Evolutionary conservation across 2,329 filamentous ascomycete species (phyloP), one percentile per base, ranked within the genome.

Genomic region (Aspergillus sp.): DNA sequence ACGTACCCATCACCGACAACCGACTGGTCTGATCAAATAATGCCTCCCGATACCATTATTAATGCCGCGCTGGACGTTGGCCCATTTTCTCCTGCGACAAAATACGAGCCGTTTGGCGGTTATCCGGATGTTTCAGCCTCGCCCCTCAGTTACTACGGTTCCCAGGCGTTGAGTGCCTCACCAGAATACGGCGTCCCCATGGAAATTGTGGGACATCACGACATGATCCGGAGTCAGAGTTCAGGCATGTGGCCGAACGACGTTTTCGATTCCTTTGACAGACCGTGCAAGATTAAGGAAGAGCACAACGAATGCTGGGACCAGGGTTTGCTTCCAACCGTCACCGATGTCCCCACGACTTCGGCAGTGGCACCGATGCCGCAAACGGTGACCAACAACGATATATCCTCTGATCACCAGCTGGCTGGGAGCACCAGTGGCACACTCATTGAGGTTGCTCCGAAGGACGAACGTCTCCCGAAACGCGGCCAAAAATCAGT

Each of bases 171-270:
- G 59, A 67, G 58, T 46, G 54, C 65, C n/a, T 65, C 70, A 3
- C 63, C 69, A 3, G 68, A 65, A 42, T 73, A 72, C 55, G 65
- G 65, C 18, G 55, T 67, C 3, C 51, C 56, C 1, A 56, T 71
- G 46, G 69, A 69, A 1, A 32, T 63, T 32, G 57, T 57, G 12
- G 36, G 56, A 6, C 52, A 51, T 24, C 59, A 61, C 5, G 58
- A 62, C 49, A 47, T 56, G 29, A 65, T 66, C 31, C 51, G 59
- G 14, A 51, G 49, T n/a, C 65, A 69, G 9, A n/a, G 61, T 24
- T 49, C 63, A 39, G 58, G 55, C 4, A 55, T 63, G n/a, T 75
- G 72, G 73, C 59, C 67, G 39, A 61, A 66, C 16, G 70, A 65
- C 11, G 62, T 63, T 39, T 58, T 60, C 9, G 65, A 64, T 2